Percentiles rank a stretch among this genome's conserved stretches.
phyloP scores from a whole-genome alignment of 495 filamentous ascomycete species.

The Pseudevernia furfuracea region DNA sequence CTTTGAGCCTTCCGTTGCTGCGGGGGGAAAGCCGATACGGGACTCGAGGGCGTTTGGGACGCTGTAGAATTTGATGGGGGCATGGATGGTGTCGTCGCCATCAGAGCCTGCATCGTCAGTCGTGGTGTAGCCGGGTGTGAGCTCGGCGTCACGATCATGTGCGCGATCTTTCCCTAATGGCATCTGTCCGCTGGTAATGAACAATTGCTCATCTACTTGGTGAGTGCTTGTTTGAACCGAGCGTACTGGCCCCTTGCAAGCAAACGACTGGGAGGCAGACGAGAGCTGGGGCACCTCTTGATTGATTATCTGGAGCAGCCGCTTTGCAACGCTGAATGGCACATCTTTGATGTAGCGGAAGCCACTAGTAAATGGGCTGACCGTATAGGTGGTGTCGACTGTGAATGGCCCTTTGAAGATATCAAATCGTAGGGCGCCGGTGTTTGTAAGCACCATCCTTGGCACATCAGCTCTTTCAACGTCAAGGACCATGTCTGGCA shows the following conservation, averaged over 20 bases:
- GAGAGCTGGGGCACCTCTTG: slow-evolving; percentile 52
- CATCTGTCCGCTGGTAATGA: slow-evolving; percentile 14
- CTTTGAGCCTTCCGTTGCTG: background rate
- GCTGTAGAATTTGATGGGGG: slow-evolving; percentile 60
- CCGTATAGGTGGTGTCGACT: slow-evolving; percentile 69
- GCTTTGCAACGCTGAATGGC: slow-evolving; percentile 61
- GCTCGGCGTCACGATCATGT: slow-evolving; percentile 24
- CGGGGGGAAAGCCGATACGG: slow-evolving; percentile 45
- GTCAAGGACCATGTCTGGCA: slow-evolving; percentile 56
- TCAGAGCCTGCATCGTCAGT: slow-evolving; percentile 74
- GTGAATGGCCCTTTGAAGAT: slow-evolving; percentile 91
- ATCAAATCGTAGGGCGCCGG: slow-evolving; percentile 87
- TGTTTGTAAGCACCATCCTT: slow-evolving; percentile 71
- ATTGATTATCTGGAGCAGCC: slow-evolving; percentile 68
- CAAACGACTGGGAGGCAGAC: slow-evolving; percentile 20
- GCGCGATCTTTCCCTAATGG: slow-evolving; percentile 25
- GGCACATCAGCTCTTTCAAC: slow-evolving; percentile 42
- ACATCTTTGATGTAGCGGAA: slow-evolving; percentile 75
- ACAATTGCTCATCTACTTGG: background rate
- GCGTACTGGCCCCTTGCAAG: slow-evolving; percentile 1
- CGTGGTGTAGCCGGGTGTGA: slow-evolving; percentile 81
- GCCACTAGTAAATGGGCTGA: slow-evolving; percentile 80
- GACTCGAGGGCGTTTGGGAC: slow-evolving; percentile 78
- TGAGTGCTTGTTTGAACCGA: background rate
- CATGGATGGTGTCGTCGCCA: slow-evolving; percentile 86